These are phyloP conservation scores for Saksenaea vasiformis DNA, from an alignment of 371 early-diverging fungal species.

Conservation along the genomic window DNA sequence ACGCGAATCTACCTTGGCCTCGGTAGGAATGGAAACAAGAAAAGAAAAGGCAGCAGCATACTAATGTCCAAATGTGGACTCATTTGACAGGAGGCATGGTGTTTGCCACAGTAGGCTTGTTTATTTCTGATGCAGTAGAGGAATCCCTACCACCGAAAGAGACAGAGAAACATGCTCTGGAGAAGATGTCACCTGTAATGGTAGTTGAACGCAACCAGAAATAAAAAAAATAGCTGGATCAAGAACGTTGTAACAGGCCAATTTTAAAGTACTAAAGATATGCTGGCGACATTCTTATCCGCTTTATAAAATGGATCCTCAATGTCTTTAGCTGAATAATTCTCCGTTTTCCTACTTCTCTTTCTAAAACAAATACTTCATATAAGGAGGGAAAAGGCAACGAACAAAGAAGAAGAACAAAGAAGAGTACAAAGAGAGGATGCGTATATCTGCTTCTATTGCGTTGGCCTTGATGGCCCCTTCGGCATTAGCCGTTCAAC, in stretches of 20 bases:
- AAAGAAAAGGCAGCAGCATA: background rate
- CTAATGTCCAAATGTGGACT: background rate
- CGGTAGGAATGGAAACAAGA: slow-evolving; percentile 22
- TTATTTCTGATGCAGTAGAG: slow-evolving; percentile 47
- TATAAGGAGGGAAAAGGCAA: too few species aligned
- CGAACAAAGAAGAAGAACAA: too few species aligned
- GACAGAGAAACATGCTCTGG: slow-evolving; percentile 34
- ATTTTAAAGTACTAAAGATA: slow-evolving; percentile 4
- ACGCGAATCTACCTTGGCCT: slow-evolving; percentile 44
- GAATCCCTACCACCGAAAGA: slow-evolving; percentile 35
- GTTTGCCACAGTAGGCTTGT: slow-evolving; percentile 48
- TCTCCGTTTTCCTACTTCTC: background rate
- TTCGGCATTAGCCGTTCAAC: background rate
- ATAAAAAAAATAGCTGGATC: slow-evolving; percentile 5
- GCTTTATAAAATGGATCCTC: background rate
- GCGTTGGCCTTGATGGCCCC: slow-evolving; percentile 1
- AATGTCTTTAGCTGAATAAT: background rate
- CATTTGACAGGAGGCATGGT: slow-evolving; percentile 46
- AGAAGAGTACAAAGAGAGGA: background rate
- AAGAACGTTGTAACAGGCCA: slow-evolving; percentile 2
- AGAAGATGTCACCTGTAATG: slow-evolving; percentile 38
- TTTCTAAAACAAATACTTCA: too few species aligned
- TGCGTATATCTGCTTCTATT: slow-evolving; percentile 3
- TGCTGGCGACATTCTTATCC: slow-evolving; percentile 5
- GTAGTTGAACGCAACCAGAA: slow-evolving; percentile 38